phyloP scores from a whole-genome alignment of 495 filamentous ascomycete species.

The Aspergillus homomorphus region DNA sequence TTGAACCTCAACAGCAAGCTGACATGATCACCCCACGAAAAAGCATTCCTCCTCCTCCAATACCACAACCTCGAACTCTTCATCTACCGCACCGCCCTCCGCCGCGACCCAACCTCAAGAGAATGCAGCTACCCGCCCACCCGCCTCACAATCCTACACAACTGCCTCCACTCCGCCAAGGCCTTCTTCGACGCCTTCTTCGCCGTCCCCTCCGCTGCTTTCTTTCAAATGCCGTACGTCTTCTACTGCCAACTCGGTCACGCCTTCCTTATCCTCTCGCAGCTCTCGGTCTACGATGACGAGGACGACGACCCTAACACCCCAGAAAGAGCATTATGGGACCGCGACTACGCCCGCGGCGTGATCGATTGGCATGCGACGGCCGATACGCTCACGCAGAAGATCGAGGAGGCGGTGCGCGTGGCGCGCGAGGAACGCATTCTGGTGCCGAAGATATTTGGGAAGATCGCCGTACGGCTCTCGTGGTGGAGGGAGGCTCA shows the following conservation, averaged over 20 bases:
- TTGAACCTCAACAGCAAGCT: not conserved
- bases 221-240: not conserved
- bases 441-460: not conserved
- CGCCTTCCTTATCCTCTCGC: slow-evolving; percentile 1
- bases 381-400: not conserved
- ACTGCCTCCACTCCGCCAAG: not conserved
- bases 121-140: not conserved
- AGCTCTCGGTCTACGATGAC: not conserved
- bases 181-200: slow-evolving; percentile 3
- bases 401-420: not conserved
- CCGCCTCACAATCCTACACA: not conserved
- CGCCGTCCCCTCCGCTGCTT: not conserved
- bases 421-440: not conserved
- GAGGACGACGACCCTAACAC: not conserved
- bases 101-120: not conserved
- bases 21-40: not conserved
- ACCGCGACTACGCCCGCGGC: not conserved
- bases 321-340: not conserved
- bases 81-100: not conserved
- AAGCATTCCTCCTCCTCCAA: not conserved
- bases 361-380: not conserved
- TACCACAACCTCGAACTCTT: slow-evolving; percentile 1
- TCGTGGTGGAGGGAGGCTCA: not conserved
- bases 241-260: not conserved
- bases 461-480: not conserved